Evolutionary conservation across 2,329 filamentous ascomycete species (phyloP).

Genomic region (Epichloe elymi): DNA sequence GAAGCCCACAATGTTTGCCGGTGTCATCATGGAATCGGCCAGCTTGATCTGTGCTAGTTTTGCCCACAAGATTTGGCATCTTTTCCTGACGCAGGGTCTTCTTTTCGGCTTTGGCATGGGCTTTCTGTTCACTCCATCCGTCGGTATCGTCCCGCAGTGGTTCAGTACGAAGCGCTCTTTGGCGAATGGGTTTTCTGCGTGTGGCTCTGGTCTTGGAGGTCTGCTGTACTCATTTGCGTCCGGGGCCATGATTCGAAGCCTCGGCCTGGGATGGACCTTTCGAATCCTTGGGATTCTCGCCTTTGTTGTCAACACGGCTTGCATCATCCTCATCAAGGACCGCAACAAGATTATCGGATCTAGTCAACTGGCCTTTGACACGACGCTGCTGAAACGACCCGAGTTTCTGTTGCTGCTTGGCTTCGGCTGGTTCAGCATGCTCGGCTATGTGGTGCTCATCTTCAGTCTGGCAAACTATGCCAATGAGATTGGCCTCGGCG

Average conservation of each 20-base stretch:
- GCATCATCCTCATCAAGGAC: constrained; percentile 52
- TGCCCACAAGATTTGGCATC: constrained; percentile 55
- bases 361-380: constrained; percentile 54
- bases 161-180: constrained; percentile 55
- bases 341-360: constrained; percentile 58
- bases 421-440: constrained; percentile 59
- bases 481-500: constrained; percentile 49
- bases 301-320: constrained; percentile 49
- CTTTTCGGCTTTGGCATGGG: constrained; percentile 71
- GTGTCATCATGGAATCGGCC: constrained; percentile 48
- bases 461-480: constrained; percentile 67
- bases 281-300: constrained; percentile 50
- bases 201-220: constrained; percentile 65
- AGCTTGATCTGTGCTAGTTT: constrained; percentile 61
- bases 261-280: constrained; percentile 55
- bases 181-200: constrained; percentile 53
- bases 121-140: constrained; percentile 57
- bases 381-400: constrained; percentile 42
- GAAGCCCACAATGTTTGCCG: constrained; percentile 47
- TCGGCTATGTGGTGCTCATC: constrained; percentile 64
- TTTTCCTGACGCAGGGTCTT: constrained; percentile 62
- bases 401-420: constrained; percentile 52
- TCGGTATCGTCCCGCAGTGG: constrained; percentile 60
- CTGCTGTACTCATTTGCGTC: constrained; percentile 54
- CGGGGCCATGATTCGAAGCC: constrained; percentile 51